These are phyloP conservation scores for Coemansia pectinata DNA, from an alignment of 192 early-diverging fungal species.

Conservation along the genomic window DNA sequence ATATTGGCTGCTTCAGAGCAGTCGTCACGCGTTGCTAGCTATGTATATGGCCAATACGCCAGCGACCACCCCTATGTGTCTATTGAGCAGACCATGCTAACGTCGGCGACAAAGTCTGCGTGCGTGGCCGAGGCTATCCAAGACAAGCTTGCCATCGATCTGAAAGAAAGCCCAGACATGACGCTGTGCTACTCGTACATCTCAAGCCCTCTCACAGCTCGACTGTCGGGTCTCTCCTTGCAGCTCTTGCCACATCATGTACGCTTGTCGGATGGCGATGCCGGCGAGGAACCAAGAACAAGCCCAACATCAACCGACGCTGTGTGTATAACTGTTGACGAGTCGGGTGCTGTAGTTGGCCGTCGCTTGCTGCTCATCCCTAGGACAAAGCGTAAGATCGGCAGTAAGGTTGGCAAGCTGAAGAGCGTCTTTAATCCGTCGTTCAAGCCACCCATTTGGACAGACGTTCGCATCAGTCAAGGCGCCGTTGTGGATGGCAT, in stretches of 20 bases:
- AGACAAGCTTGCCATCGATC: conserved; percentile 33
- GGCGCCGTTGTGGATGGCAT: conserved; percentile 24
- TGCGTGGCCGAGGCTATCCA: conserved; percentile 16
- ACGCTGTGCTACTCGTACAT: conserved; percentile 15
- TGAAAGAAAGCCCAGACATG: conserved; percentile 21
- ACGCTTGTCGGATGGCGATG: neutral
- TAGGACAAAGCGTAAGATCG: neutral
- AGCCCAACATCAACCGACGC: neutral
- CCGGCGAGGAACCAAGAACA: neutral
- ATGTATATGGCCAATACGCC: conserved; percentile 25
- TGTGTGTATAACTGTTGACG: conserved; percentile 29
- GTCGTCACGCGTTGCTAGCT: conserved; percentile 20
- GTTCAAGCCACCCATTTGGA: neutral
- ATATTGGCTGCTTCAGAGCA: conserved; percentile 23
- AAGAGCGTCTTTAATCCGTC: neutral
- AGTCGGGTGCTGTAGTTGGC: conserved; percentile 25
- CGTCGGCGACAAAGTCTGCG: conserved; percentile 5
- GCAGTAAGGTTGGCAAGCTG: neutral
- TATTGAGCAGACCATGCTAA: conserved; percentile 28
- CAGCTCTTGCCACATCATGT: neutral
- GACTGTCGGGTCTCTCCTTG: conserved; percentile 20
- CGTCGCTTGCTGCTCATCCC: conserved; percentile 11
- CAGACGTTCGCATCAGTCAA: neutral
- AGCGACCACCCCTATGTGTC: conserved; percentile 35
- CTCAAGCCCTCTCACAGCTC: conserved; percentile 14